Base-by-base conservation (phyloP, 345 rosid genomes). In the Ailanthus altissimus region DNA sequence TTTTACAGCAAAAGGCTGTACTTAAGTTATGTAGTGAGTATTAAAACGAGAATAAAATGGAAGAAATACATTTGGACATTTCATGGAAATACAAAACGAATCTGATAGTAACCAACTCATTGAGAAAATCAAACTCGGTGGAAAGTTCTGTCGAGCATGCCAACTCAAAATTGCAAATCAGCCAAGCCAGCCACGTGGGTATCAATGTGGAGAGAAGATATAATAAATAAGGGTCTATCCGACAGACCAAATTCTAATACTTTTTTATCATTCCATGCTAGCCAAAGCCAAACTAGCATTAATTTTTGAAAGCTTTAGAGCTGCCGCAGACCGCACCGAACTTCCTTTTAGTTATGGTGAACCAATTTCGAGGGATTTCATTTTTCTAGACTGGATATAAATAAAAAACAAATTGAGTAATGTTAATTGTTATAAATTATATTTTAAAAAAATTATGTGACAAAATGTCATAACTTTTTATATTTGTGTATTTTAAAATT, bases 241-340 rank as follows among this genome's bases (percentile, higher is more conserved):
- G 0, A 49, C 26, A 49, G n/a, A 38, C 21, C 32, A 21, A 36
- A 56, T 71, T 67, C 49, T 14, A 43, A 25, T 58, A 72, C 28
- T 42, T 57, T 57, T n/a, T 53, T 26, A 53, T 21, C 75, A 42
- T 15, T 72, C 8, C 65, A 42, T 57, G 65, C 51, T 25, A 42
- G 47, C 47, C 28, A n/a, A n/a, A n/a, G n/a, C n/a, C n/a, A 53
- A 54, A 47, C 74, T 1, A 56, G 38, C 75, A 72, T 49, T 47
- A 58, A 45, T 43, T 32, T 58, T 59, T 2, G 8, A 51, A 6
- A 46, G 20, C 45, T 71, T 40, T 54, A 54, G 63, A 38, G 63
- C 63, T 36, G 63, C 63, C 75, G n/a, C 43, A 4, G 21, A 49
- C 42, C 23, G 42, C 25, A 6, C 40, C 47, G 21, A 70, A 70